These are phyloP conservation scores for Encephalitozoon hellem DNA, from an alignment of 371 early-diverging fungal genomes.

Conservation along the genomic window DNA sequence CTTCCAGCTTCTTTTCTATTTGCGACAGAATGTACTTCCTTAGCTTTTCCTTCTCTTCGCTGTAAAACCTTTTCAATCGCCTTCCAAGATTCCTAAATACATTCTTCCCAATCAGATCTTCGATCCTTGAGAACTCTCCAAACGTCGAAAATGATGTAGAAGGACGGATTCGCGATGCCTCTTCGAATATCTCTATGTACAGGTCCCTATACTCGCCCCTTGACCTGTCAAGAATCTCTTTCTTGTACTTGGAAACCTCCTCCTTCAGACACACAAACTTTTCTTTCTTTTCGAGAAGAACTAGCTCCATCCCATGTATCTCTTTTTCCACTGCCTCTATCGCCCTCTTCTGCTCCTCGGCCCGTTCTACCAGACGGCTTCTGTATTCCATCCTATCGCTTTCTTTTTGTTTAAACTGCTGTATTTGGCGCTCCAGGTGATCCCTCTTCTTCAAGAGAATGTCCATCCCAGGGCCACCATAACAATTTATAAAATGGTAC, in stretches of 20 bases:
- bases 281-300: conserved; percentile 25
- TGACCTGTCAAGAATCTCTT: conserved; percentile 1
- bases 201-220: neutral
- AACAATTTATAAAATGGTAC: neutral
- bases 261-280: conserved; percentile 15
- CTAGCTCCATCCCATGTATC: neutral
- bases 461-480: conserved; percentile 4
- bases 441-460: conserved; percentile 23
- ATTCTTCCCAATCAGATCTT: neutral
- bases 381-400: conserved; percentile 25
- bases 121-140: conserved; percentile 16
- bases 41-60: conserved; percentile 27
- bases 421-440: conserved; percentile 19
- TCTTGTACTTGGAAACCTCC: conserved; percentile 25
- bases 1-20: conserved; percentile 2
- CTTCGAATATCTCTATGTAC: neutral
- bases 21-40: conserved; percentile 18
- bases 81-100: conserved; percentile 44
- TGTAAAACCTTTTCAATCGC: conserved; percentile 12
- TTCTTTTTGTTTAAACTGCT: conserved; percentile 26
- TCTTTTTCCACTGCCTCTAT: conserved; percentile 5
- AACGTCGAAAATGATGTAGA: neutral
- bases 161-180: neutral
- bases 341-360: conserved; percentile 11
- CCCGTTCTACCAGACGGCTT: neutral